phyloP scores from a whole-genome alignment of 2,329 filamentous ascomycete genomes.

The Nemania serpens region DNA sequence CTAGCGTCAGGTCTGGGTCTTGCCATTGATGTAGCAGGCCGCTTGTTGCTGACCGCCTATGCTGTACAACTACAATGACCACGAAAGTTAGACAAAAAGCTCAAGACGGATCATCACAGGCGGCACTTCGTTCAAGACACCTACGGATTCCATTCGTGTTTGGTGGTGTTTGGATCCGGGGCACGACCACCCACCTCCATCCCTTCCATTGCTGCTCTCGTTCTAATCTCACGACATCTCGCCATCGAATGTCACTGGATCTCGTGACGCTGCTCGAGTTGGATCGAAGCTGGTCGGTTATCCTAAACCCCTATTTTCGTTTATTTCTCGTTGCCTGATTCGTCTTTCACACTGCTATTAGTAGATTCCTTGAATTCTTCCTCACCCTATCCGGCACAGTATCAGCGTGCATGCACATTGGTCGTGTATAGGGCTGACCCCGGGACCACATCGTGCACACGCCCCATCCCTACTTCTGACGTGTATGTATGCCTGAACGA shows the following conservation, averaged over 20 bases:
- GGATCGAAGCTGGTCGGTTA: conserved; percentile 6
- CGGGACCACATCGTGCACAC: neutral
- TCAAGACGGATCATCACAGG: neutral
- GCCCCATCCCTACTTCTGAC: neutral
- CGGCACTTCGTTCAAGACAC: neutral
- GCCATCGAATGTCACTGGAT: conserved; percentile 5
- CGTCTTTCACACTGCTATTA: conserved; percentile 1
- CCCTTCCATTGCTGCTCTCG: conserved; percentile 3
- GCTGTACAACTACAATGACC: neutral
- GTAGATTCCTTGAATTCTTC: neutral
- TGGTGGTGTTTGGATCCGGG: neutral
- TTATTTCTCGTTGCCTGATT: conserved; percentile 3
- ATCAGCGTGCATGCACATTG: conserved; percentile 15
- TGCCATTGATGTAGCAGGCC: conserved; percentile 10
- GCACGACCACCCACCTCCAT: conserved; percentile 6
- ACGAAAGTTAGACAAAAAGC: too few species aligned
- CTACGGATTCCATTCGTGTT: neutral
- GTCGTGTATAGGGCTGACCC: conserved; percentile 22
- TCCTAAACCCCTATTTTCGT: neutral
- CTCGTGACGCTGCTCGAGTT: conserved; percentile 7
- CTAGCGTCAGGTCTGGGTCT: conserved; percentile 16
- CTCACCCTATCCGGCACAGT: neutral
- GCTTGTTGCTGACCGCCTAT: conserved; percentile 19
- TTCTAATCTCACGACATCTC: conserved; percentile 5
- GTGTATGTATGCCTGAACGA: neutral